Evolutionary conservation across 2,329 filamentous ascomycete genomes (phyloP).

Genomic region (Fusarium pininemorale): DNA sequence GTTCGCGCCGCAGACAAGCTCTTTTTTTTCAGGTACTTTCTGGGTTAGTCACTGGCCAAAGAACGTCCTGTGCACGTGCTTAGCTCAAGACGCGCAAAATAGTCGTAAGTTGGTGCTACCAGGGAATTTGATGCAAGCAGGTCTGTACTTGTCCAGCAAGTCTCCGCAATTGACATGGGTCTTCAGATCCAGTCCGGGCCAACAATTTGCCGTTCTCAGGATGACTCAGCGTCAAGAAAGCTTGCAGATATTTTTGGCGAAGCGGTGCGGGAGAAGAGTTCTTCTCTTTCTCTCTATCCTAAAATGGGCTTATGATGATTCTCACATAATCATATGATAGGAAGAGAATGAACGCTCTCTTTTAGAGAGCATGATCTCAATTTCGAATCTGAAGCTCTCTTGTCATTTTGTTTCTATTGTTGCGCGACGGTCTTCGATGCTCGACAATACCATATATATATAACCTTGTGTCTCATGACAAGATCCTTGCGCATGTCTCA

Average conservation of each 20-base stretch:
- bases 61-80: slow-evolving; percentile 22
- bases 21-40: slow-evolving; percentile 32
- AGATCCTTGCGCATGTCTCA: neutral
- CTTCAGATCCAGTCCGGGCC: slow-evolving; percentile 22
- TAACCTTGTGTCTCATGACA: neutral
- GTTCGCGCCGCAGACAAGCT: slow-evolving; percentile 33
- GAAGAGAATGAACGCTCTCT: slow-evolving; percentile 72
- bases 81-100: neutral
- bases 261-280: slow-evolving; percentile 21
- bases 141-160: slow-evolving; percentile 19
- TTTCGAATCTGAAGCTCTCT: slow-evolving; percentile 67
- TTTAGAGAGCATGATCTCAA: slow-evolving; percentile 69
- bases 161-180: slow-evolving; percentile 12
- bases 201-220: slow-evolving; percentile 34
- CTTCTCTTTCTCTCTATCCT: slow-evolving; percentile 45
- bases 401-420: slow-evolving; percentile 8
- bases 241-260: slow-evolving; percentile 33
- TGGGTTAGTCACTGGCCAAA: slow-evolving; percentile 20
- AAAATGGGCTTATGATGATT: slow-evolving; percentile 70
- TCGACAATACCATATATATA: neutral
- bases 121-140: slow-evolving; percentile 24
- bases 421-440: neutral
- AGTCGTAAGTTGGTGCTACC: slow-evolving; percentile 13
- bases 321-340: slow-evolving; percentile 67
- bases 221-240: slow-evolving; percentile 41